Evolutionary conservation across 1,284 basidiomycete species (phyloP).

Genomic region (Irpex lacteus): DNA sequence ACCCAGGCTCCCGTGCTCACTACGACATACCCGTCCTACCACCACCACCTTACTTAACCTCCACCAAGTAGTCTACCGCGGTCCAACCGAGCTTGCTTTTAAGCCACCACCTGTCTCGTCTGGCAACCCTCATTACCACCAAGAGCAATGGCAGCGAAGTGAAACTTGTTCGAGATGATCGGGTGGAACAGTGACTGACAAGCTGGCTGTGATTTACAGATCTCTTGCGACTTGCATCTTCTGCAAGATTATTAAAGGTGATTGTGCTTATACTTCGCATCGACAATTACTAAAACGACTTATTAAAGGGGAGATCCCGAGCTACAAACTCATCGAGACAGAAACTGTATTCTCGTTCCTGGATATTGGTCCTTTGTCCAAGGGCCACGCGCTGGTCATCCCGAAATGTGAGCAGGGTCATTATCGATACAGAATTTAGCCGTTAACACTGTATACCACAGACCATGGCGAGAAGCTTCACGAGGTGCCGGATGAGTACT

Average conservation of each 20-base stretch:
- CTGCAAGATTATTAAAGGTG: conserved; percentile 90
- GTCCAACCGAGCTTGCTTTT: conserved; percentile 2
- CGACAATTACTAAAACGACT: background rate
- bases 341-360: conserved; percentile 78
- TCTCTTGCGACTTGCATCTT: conserved; percentile 68
- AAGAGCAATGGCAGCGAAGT: conserved; percentile 10
- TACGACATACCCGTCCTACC: background rate
- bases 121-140: background rate
- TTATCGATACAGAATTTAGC: background rate
- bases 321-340: conserved; percentile 84
- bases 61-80: background rate
- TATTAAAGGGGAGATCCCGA: conserved; percentile 50
- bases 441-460: conserved; percentile 25
- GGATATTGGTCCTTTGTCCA: conserved; percentile 86
- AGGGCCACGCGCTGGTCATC: conserved; percentile 85
- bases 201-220: background rate
- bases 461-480: conserved; percentile 78
- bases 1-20: background rate
- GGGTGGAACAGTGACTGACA: background rate
- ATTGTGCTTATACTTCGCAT: background rate
- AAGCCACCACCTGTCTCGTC: background rate
- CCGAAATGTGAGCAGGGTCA: conserved; percentile 70
- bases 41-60: background rate
- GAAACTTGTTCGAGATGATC: background rate
- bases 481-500: conserved; percentile 78